Evolutionary conservation across 2,329 filamentous ascomycete genomes (phyloP), one percentile per base, ranked within the genome.

Genomic region (Bertia moriformis): DNA sequence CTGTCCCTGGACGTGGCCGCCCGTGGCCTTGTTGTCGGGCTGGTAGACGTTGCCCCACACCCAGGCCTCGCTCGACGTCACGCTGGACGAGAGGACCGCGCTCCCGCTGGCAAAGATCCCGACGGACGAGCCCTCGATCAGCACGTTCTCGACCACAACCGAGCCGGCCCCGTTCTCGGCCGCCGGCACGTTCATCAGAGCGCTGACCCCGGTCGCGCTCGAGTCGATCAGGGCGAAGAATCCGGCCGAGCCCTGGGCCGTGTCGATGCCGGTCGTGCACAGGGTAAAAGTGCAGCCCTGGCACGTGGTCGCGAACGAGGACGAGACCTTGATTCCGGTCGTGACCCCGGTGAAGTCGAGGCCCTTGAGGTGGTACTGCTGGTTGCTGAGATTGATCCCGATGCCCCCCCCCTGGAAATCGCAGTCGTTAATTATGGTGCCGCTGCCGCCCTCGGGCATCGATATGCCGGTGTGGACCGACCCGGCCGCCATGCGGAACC

Each of bases 281-380:
- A 10, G 27, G 4, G 20, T 14, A n/a, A 40, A 15, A 40, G 14
- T 18, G 17, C 14, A 14, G 5, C 45, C 51, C 41, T 54, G 52
- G 18, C 55, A 44, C 3, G 49, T 51, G n/a, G 49, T 45, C 14
- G 55, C 49, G 17, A 45, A 54, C 13, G 52, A n/a, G n/a, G n/a
- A 43, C 20, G 43, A 42, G 4, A 56, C 40, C 18, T 46, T 49
- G 19, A 57, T 47, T 15, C 53, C 55, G n/a, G 51, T 48, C 13
- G 45, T 46, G 30, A 45, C 53, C n/a, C 50, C 51, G 38, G 51
- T 51, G 41, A 57, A 57, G 4, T 38, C 44, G 15, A 56, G 41
- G 35, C 44, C 46, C 41, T 58, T 59, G 40, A 59, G 50, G 15
- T 54, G 46, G 37, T 56, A 58, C 43, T 58, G 55, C 47, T 59